phyloP scores from a whole-genome alignment of 2,329 filamentous ascomycete genomes.

The Parascedosporium putredinis region DNA sequence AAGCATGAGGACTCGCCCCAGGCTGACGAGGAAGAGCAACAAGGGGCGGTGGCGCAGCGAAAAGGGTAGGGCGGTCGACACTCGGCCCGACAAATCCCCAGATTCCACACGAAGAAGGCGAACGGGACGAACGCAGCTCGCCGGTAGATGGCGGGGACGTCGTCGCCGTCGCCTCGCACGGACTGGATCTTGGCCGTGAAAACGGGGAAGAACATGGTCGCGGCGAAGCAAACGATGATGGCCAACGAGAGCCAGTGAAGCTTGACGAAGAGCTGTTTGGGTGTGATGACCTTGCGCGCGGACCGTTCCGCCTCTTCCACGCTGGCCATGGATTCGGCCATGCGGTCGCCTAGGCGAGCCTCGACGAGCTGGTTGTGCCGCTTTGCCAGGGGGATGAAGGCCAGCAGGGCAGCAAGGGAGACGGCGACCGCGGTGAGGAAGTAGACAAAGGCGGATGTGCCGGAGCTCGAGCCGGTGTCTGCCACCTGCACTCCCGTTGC shows the following conservation, averaged over 20 bases:
- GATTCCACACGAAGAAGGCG: constrained; percentile 87
- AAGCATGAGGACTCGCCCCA: constrained; percentile 60
- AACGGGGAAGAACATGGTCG: constrained; percentile 93
- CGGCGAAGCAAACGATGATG: constrained; percentile 68
- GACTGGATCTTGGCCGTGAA: constrained; percentile 62
- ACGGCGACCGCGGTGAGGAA: constrained; percentile 80
- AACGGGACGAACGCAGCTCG: constrained; percentile 78
- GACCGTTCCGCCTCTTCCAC: constrained; percentile 43
- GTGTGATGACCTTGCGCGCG: constrained; percentile 36
- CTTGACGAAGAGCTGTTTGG: constrained; percentile 62
- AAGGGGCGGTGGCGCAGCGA: constrained; percentile 53
- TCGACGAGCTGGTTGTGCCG: constrained; percentile 46
- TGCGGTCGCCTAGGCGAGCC: constrained; percentile 33
- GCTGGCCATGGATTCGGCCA: constrained; percentile 39
- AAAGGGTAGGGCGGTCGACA: constrained; percentile 50
- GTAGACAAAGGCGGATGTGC: constrained; percentile 74
- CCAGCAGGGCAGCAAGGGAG: constrained; percentile 57
- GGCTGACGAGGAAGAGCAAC: constrained; percentile 55
- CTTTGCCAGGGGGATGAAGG: constrained; percentile 63
- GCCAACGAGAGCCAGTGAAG: constrained; percentile 68
- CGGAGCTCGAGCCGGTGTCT: constrained; percentile 20
- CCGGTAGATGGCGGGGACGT: constrained; percentile 50
- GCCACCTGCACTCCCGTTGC: constrained; percentile 19
- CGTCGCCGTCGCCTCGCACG: constrained; percentile 22
- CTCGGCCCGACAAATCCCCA: constrained; percentile 69